Percentiles rank a stretch among this genome's conserved stretches.
phyloP scores from a whole-genome alignment of 2,329 filamentous ascomycete species.

The Mycogone perniciosa region DNA sequence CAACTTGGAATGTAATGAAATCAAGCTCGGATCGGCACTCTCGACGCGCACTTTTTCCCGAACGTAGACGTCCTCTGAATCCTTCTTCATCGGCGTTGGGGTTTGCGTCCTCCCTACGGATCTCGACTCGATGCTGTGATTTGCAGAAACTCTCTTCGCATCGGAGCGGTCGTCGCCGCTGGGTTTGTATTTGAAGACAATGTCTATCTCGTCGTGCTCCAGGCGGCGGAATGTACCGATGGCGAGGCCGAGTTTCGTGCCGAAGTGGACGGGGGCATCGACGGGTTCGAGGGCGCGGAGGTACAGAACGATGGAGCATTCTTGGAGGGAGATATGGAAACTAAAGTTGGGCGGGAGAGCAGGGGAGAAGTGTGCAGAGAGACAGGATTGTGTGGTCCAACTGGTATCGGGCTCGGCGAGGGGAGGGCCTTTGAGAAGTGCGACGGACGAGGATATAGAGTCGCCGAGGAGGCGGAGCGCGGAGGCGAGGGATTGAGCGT shows the following conservation, averaged over 20 bases:
- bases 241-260: conserved; percentile 63
- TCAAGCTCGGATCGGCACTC: conserved; percentile 78
- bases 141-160: conserved; percentile 19
- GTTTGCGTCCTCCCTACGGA: conserved; percentile 3
- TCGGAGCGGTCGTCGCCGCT: conserved; percentile 24
- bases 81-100: conserved; percentile 16
- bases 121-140: conserved; percentile 20
- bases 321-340: conserved; percentile 64
- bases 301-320: conserved; percentile 63
- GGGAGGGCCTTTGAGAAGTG: conserved; percentile 50
- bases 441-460: conserved; percentile 45
- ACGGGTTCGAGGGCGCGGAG: conserved; percentile 64
- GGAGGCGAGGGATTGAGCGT: conserved; percentile 48
- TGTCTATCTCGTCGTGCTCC: conserved; percentile 75
- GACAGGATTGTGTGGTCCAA: conserved; percentile 41
- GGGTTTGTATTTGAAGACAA: conserved; percentile 60
- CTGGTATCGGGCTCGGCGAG: conserved; percentile 32
- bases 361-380: conserved; percentile 37
- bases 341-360: conserved; percentile 57
- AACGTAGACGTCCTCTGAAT: conserved; percentile 63
- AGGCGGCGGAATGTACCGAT: conserved; percentile 58
- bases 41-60: conserved; percentile 86
- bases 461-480: conserved; percentile 52
- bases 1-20: conserved; percentile 78
- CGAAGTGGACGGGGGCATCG: conserved; percentile 53